A percentile compares a stretch with the other conserved stretches of the same genome.
Conservation (phyloP, 805 yeast genomes). For the Ogataea trehalophila region DNA sequence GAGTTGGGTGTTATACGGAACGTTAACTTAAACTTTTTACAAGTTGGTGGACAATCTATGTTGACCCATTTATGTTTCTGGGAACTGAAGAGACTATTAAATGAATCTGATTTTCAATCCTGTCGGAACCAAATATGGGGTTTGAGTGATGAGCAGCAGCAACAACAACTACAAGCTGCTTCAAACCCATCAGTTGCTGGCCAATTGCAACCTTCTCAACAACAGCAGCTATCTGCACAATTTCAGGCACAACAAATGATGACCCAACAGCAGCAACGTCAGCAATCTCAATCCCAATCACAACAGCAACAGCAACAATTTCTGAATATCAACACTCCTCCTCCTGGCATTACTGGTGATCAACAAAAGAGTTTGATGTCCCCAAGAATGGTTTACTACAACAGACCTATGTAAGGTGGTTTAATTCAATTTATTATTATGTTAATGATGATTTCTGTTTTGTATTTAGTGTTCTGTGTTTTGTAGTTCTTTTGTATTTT, state of each 20-base stretch:
- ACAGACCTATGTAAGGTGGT: constrained; percentile 1
- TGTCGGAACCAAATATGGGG: constrained; percentile 30
- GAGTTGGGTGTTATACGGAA: constrained; percentile 64
- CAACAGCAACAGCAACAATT: constrained; percentile 7
- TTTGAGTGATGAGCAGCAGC: constrained; percentile 18
- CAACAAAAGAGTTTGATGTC: constrained; percentile 18
- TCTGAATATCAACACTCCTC: constrained; percentile 12
- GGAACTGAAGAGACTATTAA: constrained; percentile 38
- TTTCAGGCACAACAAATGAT: constrained; percentile 5
- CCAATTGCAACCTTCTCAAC: constrained; percentile 1
- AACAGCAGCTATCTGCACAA: constrained; percentile 5
- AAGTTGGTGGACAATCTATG: constrained; percentile 59
- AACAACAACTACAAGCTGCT: neutral
- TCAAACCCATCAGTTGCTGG: neutral
- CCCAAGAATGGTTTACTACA: constrained; percentile 21
- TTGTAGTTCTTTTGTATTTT: neutral
- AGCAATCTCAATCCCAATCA: constrained; percentile 1
- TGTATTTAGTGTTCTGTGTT: neutral
- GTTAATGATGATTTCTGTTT: neutral
- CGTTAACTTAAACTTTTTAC: constrained; percentile 43
- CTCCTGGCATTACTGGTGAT: constrained; percentile 15
- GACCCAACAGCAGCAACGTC: constrained; percentile 7
- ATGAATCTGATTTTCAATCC: constrained; percentile 14
- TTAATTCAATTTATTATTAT: neutral
- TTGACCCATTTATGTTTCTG: constrained; percentile 61